Percentiles rank a stretch among this genome's conserved stretches.
phyloP scores from a whole-genome alignment of 441 rosid species.

The Biscutella laevigata region DNA sequence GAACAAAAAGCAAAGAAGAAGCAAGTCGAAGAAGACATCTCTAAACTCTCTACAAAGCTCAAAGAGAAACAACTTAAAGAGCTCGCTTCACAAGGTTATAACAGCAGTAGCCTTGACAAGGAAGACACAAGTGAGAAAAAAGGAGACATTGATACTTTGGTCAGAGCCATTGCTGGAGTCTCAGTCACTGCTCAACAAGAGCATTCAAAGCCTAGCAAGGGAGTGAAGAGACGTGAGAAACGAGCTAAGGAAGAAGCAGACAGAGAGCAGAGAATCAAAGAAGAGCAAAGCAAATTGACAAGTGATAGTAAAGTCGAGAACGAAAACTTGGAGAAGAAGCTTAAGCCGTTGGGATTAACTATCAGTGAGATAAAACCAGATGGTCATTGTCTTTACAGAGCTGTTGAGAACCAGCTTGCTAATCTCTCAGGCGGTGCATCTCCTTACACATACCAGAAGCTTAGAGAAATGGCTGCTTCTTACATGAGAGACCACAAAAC shows the following conservation, averaged over 20 bases:
- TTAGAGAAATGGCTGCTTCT: constrained; percentile 70
- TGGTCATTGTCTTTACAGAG: constrained; percentile 85
- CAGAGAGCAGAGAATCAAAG: constrained; percentile 78
- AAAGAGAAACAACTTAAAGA: constrained; percentile 69
- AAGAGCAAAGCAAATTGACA: constrained; percentile 63
- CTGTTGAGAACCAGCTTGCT: constrained; percentile 77
- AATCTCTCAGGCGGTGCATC: constrained; percentile 52
- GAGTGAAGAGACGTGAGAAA: constrained; percentile 70
- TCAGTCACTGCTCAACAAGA: constrained; percentile 52
- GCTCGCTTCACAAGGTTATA: constrained; percentile 67
- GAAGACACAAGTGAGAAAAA: constrained; percentile 36
- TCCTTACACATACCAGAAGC: constrained; percentile 52
- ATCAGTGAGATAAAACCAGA: constrained; percentile 76
- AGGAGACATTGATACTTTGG: constrained; percentile 56
- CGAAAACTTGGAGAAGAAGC: constrained; percentile 56
- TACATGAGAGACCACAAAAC: constrained; percentile 61
- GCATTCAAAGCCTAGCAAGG: constrained; percentile 57
- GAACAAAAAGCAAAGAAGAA: constrained; percentile 96
- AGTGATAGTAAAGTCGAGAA: constrained; percentile 64
- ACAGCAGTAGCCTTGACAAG: constrained; percentile 18
- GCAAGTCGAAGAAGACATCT: constrained; percentile 78
- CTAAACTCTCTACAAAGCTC: constrained; percentile 61
- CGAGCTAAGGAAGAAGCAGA: constrained; percentile 87
- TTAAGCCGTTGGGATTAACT: constrained; percentile 58
- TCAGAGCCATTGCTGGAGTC: constrained; percentile 82